These are phyloP conservation scores for Solanum bulbocastanum DNA, from an alignment of 257 asterid species.

Conservation along the genomic window DNA sequence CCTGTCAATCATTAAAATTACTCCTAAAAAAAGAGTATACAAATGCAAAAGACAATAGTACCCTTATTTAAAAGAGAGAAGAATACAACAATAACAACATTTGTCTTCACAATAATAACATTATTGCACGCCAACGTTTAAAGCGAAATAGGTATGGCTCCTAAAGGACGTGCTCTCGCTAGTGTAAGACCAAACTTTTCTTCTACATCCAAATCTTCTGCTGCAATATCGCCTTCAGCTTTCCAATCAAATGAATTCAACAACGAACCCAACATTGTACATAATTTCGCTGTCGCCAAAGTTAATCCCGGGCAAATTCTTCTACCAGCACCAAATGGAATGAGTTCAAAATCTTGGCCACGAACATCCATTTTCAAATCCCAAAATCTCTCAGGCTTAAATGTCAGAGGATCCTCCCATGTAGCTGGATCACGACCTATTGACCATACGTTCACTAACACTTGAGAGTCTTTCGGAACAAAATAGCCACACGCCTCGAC, in stretches of 20 bases:
- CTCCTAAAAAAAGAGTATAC: not conserved
- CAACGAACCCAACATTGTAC: constrained; percentile 52
- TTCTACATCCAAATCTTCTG: constrained; percentile 18
- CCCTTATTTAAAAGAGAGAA: not conserved
- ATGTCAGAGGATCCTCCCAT: constrained; percentile 45
- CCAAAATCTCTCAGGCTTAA: constrained; percentile 59
- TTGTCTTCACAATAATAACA: too few species aligned
- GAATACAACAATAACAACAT: too few species aligned
- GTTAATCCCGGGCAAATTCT: constrained; percentile 49
- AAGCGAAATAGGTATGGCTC: constrained; percentile 37
- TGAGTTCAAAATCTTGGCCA: constrained; percentile 53
- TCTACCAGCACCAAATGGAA: not conserved
- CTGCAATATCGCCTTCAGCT: constrained; percentile 25
- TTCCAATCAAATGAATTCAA: constrained; percentile 61
- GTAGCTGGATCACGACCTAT: constrained; percentile 47
- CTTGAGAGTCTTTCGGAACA: constrained; percentile 41
- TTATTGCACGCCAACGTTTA: not conserved
- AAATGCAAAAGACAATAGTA: not conserved
- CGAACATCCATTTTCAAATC: constrained; percentile 33
- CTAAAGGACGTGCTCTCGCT: constrained; percentile 39
- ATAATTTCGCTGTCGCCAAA: constrained; percentile 7
- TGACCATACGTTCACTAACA: constrained; percentile 51
- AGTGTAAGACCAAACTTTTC: constrained; percentile 55
- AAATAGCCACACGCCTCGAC: constrained; percentile 36
- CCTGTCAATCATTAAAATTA: too few species aligned